Conservation (phyloP, 352 stramenopile species). For the Blastocystis sp. region DNA sequence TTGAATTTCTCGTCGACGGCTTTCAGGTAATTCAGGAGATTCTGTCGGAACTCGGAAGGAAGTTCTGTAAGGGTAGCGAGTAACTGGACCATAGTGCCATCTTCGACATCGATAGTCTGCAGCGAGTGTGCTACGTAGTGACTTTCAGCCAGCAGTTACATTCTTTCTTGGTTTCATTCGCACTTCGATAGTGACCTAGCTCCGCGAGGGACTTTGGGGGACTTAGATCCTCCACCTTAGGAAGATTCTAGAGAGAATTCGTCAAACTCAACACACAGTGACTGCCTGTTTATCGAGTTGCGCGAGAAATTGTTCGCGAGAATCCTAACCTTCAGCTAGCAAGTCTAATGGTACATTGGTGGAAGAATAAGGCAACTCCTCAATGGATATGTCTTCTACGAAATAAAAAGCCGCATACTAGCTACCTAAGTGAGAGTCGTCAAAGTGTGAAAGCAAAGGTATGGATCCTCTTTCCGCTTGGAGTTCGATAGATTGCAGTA, state of each 20-base stretch:
- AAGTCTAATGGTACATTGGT: neutral
- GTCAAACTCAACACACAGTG: neutral
- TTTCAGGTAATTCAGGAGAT: constrained; percentile 1
- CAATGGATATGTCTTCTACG: neutral
- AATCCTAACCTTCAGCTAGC: neutral
- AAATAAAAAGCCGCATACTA: neutral
- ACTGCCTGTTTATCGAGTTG: neutral
- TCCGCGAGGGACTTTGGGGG: neutral
- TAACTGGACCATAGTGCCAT: constrained; percentile 18
- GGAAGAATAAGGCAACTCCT: neutral
- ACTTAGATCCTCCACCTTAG: neutral
- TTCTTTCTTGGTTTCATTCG: neutral
- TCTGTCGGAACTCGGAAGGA: neutral
- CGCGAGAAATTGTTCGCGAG: neutral
- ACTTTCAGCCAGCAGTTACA: neutral
- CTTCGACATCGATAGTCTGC: neutral
- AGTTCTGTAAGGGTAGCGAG: neutral
- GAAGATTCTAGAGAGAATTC: neutral
- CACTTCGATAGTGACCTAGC: neutral
- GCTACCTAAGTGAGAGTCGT: neutral
- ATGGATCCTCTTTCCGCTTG: neutral
- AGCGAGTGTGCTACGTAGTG: neutral
- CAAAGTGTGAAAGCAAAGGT: neutral
- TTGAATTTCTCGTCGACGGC: constrained; percentile 38
- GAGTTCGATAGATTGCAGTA: constrained; percentile 49